These are phyloP conservation scores for Blepharisma stoltei DNA, from an alignment of 73 alveolate genomes.

Conservation along the genomic window DNA sequence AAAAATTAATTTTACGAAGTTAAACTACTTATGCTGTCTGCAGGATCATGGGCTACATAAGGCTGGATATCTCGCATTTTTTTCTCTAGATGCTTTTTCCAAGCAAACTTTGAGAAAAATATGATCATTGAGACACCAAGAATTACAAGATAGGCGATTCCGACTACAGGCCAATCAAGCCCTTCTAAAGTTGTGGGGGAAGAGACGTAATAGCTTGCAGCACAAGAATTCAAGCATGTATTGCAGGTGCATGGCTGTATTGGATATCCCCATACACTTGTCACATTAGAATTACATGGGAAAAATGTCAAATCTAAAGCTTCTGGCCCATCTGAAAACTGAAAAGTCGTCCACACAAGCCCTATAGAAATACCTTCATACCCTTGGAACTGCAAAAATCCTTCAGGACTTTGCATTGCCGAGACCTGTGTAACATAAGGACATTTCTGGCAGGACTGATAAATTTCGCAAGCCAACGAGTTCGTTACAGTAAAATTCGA, in stretches of 20 bases:
- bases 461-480: constrained; percentile 11
- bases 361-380: constrained; percentile 25
- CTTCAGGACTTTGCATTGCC: constrained; percentile 31
- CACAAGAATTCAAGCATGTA: neutral
- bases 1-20: too few relatives aligned
- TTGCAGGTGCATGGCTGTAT: constrained; percentile 7
- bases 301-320: neutral
- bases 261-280: constrained; percentile 11
- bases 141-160: neutral
- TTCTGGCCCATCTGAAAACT: neutral
- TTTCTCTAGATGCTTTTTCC: too few relatives aligned
- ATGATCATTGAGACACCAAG: neutral
- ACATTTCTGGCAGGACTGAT: constrained; percentile 21
- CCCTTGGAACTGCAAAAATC: constrained; percentile 32
- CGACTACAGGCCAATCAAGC: constrained; percentile 11
- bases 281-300: constrained; percentile 8
- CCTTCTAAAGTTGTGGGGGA: constrained; percentile 12
- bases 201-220: constrained; percentile 4
- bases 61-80: too few relatives aligned
- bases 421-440: constrained; percentile 21
- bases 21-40: too few relatives aligned
- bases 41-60: too few relatives aligned
- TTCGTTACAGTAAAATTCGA: constrained; percentile 4
- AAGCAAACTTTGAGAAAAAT: neutral
- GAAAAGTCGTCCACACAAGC: constrained; percentile 10